A percentile compares a stretch with the other conserved stretches of the same genome.
phyloP scores from a whole-genome alignment of 306 rosid species.

The Phaseolus lunatus region DNA sequence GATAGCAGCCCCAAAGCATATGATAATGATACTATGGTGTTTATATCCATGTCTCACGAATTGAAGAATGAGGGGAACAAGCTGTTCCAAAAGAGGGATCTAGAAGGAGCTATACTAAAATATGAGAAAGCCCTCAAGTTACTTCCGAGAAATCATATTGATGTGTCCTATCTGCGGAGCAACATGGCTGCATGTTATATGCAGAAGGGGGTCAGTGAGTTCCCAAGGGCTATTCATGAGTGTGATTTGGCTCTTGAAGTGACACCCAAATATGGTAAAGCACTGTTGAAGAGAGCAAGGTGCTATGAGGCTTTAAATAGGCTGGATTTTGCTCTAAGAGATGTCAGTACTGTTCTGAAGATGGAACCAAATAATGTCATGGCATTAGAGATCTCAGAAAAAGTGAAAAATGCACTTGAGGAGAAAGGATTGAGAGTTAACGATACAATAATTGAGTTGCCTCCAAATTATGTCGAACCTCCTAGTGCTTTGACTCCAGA shows the following conservation, averaged over 20 bases:
- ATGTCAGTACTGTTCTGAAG: constrained; percentile 69
- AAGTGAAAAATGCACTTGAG: constrained; percentile 69
- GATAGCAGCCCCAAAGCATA: constrained; percentile 51
- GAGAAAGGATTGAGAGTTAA: constrained; percentile 70
- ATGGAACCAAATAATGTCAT: constrained; percentile 80
- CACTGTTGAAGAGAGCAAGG: constrained; percentile 90
- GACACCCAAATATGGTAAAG: constrained; percentile 82
- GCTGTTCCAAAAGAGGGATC: constrained; percentile 81
- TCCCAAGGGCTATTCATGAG: constrained; percentile 86
- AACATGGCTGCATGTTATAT: constrained; percentile 92
- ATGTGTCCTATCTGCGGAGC: constrained; percentile 85
- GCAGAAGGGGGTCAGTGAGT: constrained; percentile 90
- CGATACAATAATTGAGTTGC: constrained; percentile 68
- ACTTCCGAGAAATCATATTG: constrained; percentile 81
- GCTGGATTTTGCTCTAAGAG: constrained; percentile 83
- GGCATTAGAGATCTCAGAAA: constrained; percentile 80
- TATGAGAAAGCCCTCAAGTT: constrained; percentile 85
- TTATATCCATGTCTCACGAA: constrained; percentile 71
- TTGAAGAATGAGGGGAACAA: constrained; percentile 92
- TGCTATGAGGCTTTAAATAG: constrained; percentile 89
- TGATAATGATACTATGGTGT: constrained; percentile 67
- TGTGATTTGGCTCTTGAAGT: constrained; percentile 91
- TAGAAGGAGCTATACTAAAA: constrained; percentile 76
- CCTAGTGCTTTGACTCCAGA: constrained; percentile 38
- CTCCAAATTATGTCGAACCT: constrained; percentile 76